A percentile compares a stretch with the other conserved stretches of the same genome.
phyloP scores from a whole-genome alignment of 306 rosid species.

The Pyrus pyrifolia region DNA sequence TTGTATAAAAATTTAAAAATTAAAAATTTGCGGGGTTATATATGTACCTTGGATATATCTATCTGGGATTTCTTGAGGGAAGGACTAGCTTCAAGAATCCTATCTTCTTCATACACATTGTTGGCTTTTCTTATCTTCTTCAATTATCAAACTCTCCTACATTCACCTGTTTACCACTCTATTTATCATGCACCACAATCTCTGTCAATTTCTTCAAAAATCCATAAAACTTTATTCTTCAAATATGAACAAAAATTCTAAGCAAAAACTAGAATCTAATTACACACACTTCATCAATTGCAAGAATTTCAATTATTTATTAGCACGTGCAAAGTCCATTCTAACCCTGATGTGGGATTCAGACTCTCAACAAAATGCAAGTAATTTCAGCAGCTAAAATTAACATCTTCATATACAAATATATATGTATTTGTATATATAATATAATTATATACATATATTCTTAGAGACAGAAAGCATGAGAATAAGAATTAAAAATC shows the following conservation, averaged over 20 bases:
- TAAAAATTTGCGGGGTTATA: slow-evolving; percentile 14
- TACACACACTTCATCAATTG: not conserved
- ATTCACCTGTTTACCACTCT: slow-evolving; percentile 14
- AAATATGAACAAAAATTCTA: not conserved
- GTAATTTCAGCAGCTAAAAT: not conserved
- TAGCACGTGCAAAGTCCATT: no score
- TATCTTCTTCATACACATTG: slow-evolving; percentile 53
- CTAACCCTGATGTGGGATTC: no score
- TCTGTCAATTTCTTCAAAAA: not conserved
- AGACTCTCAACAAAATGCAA: not conserved
- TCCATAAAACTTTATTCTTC: not conserved
- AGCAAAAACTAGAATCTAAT: not conserved
- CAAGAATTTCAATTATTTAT: no score
- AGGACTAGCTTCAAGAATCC: slow-evolving; percentile 28
- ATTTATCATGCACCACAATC: not conserved
- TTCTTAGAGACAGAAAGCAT: not conserved
- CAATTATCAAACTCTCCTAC: slow-evolving; percentile 32
- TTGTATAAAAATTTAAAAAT: no score
- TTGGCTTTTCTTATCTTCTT: slow-evolving; percentile 46
- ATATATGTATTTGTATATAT: no score
- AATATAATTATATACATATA: not conserved
- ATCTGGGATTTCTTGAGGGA: slow-evolving; percentile 30
- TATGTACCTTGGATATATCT: slow-evolving; percentile 36
- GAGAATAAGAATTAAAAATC: not conserved
- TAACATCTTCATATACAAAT: not conserved